phyloP scores from a whole-genome alignment of 345 rosid genomes.

The Erodium maritimum region DNA sequence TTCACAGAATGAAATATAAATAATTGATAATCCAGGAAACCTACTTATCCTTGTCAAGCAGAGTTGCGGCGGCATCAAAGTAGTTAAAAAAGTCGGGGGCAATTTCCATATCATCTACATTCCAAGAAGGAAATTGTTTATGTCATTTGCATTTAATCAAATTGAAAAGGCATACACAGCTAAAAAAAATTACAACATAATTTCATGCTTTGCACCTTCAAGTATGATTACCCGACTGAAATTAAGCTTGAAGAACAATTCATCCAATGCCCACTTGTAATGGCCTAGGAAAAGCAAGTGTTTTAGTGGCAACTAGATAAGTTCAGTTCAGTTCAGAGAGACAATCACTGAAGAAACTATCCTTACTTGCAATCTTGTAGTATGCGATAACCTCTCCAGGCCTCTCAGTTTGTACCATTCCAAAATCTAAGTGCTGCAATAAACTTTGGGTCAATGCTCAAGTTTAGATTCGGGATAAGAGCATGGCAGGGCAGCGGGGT shows the following conservation, averaged over 20 bases:
- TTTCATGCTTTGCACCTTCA: conserved; percentile 46
- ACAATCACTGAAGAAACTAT: conserved; percentile 14
- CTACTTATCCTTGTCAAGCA: conserved; percentile 89
- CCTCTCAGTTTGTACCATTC: conserved; percentile 66
- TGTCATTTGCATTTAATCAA: background rate
- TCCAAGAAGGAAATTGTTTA: conserved; percentile 15
- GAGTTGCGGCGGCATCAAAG: conserved; percentile 85
- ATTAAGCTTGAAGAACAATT: conserved; percentile 73
- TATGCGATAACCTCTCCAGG: conserved; percentile 89
- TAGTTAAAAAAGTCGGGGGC: conserved; percentile 93
- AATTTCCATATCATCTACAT: conserved; percentile 97
- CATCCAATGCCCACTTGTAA: conserved; percentile 94
- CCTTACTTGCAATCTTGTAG: conserved; percentile 85
- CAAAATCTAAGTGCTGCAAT: conserved; percentile 68
- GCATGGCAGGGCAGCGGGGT: too few species aligned
- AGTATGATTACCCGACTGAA: conserved; percentile 74
- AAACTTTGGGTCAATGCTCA: background rate
- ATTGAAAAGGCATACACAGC: background rate
- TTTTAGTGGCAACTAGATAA: conserved; percentile 12
- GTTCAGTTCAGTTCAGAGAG: background rate
- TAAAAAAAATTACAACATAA: background rate
- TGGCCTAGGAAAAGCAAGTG: conserved; percentile 39
- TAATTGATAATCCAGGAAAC: conserved; percentile 14
- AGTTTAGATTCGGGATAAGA: background rate
- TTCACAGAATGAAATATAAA: background rate